Conservation (phyloP, 2,329 filamentous ascomycete species). For the Botrytis fragariae region DNA sequence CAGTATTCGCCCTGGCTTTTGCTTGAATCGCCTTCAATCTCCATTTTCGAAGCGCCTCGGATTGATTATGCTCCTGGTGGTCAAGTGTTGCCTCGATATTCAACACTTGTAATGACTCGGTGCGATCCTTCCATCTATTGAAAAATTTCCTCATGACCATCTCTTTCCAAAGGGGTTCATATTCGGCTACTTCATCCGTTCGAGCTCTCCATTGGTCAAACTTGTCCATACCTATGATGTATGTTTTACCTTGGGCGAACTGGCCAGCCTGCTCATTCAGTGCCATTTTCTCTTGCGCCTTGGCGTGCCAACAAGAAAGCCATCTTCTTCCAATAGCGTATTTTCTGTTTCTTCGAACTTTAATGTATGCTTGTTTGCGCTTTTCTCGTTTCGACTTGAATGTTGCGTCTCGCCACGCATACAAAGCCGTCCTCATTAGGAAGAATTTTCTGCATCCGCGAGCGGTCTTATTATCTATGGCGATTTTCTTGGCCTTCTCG, state of each 20-base stretch:
- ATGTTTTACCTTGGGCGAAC: slow-evolving; percentile 29
- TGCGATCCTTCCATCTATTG: slow-evolving; percentile 32
- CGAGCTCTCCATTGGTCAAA: slow-evolving; percentile 38
- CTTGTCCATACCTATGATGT: slow-evolving; percentile 34
- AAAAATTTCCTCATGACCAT: slow-evolving; percentile 32
- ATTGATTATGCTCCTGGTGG: slow-evolving; percentile 34
- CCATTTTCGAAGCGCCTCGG: slow-evolving; percentile 36
- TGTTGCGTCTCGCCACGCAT: slow-evolving; percentile 35
- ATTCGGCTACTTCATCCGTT: slow-evolving; percentile 32
- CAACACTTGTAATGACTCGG: slow-evolving; percentile 28
- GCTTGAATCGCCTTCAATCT: slow-evolving; percentile 34
- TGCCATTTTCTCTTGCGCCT: slow-evolving; percentile 30
- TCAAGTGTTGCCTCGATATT: slow-evolving; percentile 33
- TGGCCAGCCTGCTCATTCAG: slow-evolving; percentile 35
- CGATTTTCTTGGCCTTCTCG: slow-evolving; percentile 27
- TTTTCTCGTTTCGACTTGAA: slow-evolving; percentile 35
- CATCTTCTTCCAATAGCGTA: slow-evolving; percentile 31
- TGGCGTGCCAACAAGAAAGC: slow-evolving; percentile 31
- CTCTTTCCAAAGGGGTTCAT: slow-evolving; percentile 31
- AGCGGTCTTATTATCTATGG: slow-evolving; percentile 31
- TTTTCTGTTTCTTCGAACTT: slow-evolving; percentile 36
- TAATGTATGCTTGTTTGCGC: slow-evolving; percentile 34
- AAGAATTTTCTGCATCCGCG: slow-evolving; percentile 37
- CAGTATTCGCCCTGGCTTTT: slow-evolving; percentile 32
- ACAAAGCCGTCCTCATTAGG: slow-evolving; percentile 32